phyloP scores from a whole-genome alignment of 192 early-diverging fungal species.

The Rhizoclosmatium sp. region DNA sequence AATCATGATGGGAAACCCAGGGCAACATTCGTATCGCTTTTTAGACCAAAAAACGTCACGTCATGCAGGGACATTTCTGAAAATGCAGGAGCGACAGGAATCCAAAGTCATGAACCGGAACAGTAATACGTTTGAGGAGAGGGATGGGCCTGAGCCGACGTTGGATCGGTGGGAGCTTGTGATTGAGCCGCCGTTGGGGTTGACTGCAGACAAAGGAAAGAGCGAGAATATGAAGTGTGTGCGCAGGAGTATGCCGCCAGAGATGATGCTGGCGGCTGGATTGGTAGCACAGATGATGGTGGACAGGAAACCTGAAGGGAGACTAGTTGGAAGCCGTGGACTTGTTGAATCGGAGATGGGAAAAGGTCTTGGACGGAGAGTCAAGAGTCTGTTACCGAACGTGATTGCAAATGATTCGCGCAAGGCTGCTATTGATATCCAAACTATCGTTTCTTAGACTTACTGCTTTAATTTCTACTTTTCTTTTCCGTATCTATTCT shows the following conservation, averaged over 20 bases:
- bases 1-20: conserved; percentile 25
- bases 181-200: conserved; percentile 4
- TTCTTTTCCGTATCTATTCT: too few species aligned
- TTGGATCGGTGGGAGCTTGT: conserved; percentile 28
- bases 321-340: conserved; percentile 4
- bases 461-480: too few species aligned
- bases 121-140: neutral
- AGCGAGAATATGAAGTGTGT: conserved; percentile 9
- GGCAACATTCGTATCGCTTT: neutral
- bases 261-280: conserved; percentile 27
- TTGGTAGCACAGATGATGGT: conserved; percentile 31
- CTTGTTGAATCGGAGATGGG: conserved; percentile 21
- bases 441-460: too few species aligned
- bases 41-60: conserved; percentile 16
- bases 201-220: neutral
- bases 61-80: conserved; percentile 20
- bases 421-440: too few species aligned
- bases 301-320: conserved; percentile 7
- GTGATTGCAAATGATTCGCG: neutral
- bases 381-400: neutral
- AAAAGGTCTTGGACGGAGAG: neutral
- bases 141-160: neutral
- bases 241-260: conserved; percentile 13
- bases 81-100: neutral
- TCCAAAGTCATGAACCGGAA: neutral